Evolutionary conservation across 345 rosid genomes (phyloP).

Genomic region (Euphorbia peplus): DNA sequence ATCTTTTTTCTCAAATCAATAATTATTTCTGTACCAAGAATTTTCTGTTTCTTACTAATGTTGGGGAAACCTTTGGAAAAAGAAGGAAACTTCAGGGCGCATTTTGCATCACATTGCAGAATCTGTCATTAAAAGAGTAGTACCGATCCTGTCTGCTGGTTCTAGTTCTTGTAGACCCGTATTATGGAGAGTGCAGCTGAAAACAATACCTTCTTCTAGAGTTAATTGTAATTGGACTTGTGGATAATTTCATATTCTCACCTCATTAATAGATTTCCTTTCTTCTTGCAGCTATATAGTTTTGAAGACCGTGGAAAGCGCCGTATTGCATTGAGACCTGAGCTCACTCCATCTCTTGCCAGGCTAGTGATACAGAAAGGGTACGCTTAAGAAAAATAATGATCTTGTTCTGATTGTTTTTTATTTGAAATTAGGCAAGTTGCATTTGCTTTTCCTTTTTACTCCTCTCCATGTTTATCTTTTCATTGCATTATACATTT

Average conservation of each 20-base stretch:
- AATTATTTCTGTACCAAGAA: not conserved
- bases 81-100: not conserved
- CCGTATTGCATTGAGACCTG: slow-evolving; percentile 96
- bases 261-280: not conserved
- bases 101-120: not conserved
- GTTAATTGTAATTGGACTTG: not conserved
- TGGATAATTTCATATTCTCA: not conserved
- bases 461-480: not conserved
- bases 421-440: not conserved
- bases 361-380: slow-evolving; percentile 96
- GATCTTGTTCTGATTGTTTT: slow-evolving; percentile 11
- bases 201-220: not conserved
- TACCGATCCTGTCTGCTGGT: not conserved
- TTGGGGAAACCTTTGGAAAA: not conserved
- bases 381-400: slow-evolving; percentile 31
- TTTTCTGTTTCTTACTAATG: not conserved
- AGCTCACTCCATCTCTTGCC: slow-evolving; percentile 93
- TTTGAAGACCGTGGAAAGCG: slow-evolving; percentile 95
- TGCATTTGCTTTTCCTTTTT: not conserved
- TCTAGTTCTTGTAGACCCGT: not conserved
- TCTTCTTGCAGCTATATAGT: slow-evolving; percentile 66
- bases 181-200: not conserved
- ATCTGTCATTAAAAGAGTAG: not conserved
- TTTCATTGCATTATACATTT: not conserved
- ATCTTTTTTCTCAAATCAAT: not conserved